These are phyloP conservation scores for Stagonosporopsis tanaceti DNA, from an alignment of 2,329 filamentous ascomycete species.

Conservation along the genomic window DNA sequence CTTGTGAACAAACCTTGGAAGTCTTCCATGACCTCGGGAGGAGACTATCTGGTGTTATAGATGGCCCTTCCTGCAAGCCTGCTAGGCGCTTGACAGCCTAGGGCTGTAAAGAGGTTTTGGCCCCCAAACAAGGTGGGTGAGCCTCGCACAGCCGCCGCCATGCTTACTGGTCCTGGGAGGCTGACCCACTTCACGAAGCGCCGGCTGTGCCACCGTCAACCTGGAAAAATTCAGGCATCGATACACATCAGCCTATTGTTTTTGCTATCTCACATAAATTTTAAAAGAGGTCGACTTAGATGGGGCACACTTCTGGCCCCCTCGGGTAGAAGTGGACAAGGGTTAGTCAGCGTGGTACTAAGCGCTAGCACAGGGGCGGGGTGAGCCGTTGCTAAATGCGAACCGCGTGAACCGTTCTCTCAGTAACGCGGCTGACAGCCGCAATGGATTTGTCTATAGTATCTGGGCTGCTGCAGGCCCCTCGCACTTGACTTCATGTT, in stretches of 20 bases:
- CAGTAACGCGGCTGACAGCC: conserved; percentile 40
- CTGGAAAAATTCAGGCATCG: background rate
- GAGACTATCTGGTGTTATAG: conserved; percentile 37
- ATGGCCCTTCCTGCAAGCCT: conserved; percentile 37
- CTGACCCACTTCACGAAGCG: background rate
- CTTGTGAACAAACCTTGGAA: conserved; percentile 31
- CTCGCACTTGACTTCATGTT: conserved; percentile 21
- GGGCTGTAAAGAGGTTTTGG: conserved; percentile 29
- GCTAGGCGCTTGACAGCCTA: conserved; percentile 22
- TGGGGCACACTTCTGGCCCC: conserved; percentile 30
- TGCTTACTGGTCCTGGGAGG: background rate
- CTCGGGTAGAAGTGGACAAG: conserved; percentile 14
- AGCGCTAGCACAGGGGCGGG: conserved; percentile 10
- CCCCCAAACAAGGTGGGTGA: conserved; percentile 16
- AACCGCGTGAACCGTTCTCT: conserved; percentile 6
- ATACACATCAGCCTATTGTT: background rate
- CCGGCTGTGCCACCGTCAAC: background rate
- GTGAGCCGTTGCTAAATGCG: conserved; percentile 18
- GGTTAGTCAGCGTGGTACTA: conserved; percentile 4
- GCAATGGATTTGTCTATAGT: conserved; percentile 21
- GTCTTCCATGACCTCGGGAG: conserved; percentile 22
- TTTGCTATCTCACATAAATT: background rate
- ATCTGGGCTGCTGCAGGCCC: conserved; percentile 30
- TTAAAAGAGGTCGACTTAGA: background rate
- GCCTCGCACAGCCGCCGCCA: conserved; percentile 39